Evolutionary conservation across 371 early-diverging fungal genomes (phyloP).

Genomic region (Apophysomyces elegans): DNA sequence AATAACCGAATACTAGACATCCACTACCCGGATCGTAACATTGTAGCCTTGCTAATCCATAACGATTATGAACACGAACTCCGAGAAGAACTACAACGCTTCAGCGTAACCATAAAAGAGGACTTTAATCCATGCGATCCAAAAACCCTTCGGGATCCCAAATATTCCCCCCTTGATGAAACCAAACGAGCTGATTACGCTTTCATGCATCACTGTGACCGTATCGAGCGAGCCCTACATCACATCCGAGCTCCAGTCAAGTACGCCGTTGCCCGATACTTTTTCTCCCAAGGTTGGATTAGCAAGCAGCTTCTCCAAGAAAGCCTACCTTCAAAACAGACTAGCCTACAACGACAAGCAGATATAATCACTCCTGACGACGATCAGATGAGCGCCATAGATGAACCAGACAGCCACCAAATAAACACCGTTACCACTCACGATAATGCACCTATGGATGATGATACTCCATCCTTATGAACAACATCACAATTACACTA

Average conservation of each 20-base stretch:
- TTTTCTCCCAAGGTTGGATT: background rate
- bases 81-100: background rate
- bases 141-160: too few relatives aligned
- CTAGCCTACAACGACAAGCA: background rate
- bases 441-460: background rate
- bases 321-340: background rate
- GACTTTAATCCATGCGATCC: slow-evolving; percentile 2
- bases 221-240: too few relatives aligned
- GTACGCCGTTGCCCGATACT: background rate
- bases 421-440: background rate
- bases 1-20: slow-evolving; percentile 18
- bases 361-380: background rate
- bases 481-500: background rate
- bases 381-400: background rate
- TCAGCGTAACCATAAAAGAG: slow-evolving; percentile 1
- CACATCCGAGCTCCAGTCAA: too few relatives aligned
- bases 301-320: background rate
- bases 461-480: background rate
- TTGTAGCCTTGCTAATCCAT: slow-evolving; percentile 4
- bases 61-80: slow-evolving; percentile 14
- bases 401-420: background rate
- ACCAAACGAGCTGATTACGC: too few relatives aligned
- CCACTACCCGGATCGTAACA: slow-evolving; percentile 14
- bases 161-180: too few relatives aligned
- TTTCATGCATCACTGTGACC: too few relatives aligned